These are phyloP conservation scores for Anthracocystis walkeri DNA, from an alignment of 1,284 basidiomycete species.

Conservation along the genomic window DNA sequence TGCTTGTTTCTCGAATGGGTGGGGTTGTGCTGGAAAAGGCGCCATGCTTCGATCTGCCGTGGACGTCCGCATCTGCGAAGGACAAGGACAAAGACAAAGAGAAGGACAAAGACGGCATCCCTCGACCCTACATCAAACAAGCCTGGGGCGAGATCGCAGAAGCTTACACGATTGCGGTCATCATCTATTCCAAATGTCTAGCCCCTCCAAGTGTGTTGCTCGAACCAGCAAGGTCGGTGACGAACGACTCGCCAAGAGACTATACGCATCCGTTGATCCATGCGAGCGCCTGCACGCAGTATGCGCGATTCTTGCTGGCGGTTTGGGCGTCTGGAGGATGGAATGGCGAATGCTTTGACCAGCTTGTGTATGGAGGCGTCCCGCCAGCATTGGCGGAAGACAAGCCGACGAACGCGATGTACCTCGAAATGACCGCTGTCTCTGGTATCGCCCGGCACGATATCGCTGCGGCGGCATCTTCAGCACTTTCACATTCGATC, in stretches of 20 bases:
- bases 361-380: constrained; percentile 65
- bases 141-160: constrained; percentile 66
- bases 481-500: constrained; percentile 59
- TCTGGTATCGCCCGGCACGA: constrained; percentile 62
- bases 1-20: constrained; percentile 62
- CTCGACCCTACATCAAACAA: constrained; percentile 45
- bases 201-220: constrained; percentile 63
- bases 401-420: constrained; percentile 48
- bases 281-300: constrained; percentile 62
- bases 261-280: constrained; percentile 68
- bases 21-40: constrained; percentile 61
- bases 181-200: constrained; percentile 66
- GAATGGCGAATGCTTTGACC: constrained; percentile 68
- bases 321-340: constrained; percentile 66
- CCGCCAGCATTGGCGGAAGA: constrained; percentile 63
- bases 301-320: constrained; percentile 65
- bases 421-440: constrained; percentile 49
- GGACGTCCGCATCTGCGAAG: constrained; percentile 34
- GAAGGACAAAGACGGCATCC: constrained; percentile 53
- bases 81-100: constrained; percentile 60
- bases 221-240: constrained; percentile 57
- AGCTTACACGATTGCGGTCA: constrained; percentile 63
- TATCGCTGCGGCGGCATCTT: constrained; percentile 58
- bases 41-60: constrained; percentile 51
- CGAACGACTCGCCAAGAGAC: constrained; percentile 65